phyloP scores from a whole-genome alignment of 2,329 filamentous ascomycete genomes.

The Colletotrichum salicis region DNA sequence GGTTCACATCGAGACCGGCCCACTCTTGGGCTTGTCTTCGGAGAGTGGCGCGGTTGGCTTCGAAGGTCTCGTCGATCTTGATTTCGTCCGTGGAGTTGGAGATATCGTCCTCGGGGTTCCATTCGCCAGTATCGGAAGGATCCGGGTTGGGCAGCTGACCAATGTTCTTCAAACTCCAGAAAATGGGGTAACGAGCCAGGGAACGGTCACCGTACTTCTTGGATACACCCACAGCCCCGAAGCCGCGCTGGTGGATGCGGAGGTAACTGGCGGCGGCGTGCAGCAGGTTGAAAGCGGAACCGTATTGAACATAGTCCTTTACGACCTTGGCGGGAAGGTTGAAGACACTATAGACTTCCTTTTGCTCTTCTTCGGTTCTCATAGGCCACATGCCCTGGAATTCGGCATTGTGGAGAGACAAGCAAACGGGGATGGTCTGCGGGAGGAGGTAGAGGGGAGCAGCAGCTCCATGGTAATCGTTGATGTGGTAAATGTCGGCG shows the following conservation, averaged over 20 bases:
- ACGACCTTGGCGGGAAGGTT: slow-evolving; percentile 68
- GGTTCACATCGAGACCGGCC: slow-evolving; percentile 71
- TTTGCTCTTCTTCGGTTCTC: slow-evolving; percentile 68
- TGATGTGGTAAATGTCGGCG: slow-evolving; percentile 73
- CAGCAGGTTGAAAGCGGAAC: slow-evolving; percentile 75
- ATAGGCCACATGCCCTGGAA: slow-evolving; percentile 78
- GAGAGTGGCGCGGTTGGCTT: slow-evolving; percentile 62
- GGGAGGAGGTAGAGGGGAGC: slow-evolving; percentile 74
- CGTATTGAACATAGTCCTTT: slow-evolving; percentile 72
- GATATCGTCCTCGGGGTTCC: slow-evolving; percentile 62
- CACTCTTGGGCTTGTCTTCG: slow-evolving; percentile 73
- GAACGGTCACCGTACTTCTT: slow-evolving; percentile 76
- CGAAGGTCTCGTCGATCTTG: slow-evolving; percentile 65
- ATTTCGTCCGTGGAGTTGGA: slow-evolving; percentile 52
- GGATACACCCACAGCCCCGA: slow-evolving; percentile 74
- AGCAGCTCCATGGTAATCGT: slow-evolving; percentile 72
- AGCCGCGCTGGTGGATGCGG: slow-evolving; percentile 73
- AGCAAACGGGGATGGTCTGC: slow-evolving; percentile 67
- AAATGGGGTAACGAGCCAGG: slow-evolving; percentile 74
- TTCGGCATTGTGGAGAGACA: slow-evolving; percentile 76
- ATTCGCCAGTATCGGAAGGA: slow-evolving; percentile 71
- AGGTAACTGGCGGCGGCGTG: slow-evolving; percentile 75
- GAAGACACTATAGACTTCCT: slow-evolving; percentile 73
- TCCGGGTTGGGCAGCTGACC: slow-evolving; percentile 74
- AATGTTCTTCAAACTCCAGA: slow-evolving; percentile 73